Percentiles rank a stretch among this genome's conserved stretches.
phyloP scores from a whole-genome alignment of 2,329 filamentous ascomycete species.

The Claviceps arundinis region DNA sequence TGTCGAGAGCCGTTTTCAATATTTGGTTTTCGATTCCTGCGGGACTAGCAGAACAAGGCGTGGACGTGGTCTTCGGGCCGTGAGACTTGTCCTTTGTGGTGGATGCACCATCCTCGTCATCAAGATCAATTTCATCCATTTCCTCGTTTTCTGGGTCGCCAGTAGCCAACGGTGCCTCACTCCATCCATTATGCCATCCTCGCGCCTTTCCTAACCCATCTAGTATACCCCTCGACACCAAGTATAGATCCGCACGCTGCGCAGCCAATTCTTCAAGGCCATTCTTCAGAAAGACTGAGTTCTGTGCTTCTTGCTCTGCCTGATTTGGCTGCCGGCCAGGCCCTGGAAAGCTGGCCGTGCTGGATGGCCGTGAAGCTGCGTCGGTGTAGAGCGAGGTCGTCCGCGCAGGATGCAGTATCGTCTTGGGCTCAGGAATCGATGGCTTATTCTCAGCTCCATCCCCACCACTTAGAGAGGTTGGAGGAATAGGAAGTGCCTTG shows the following conservation, averaged over 20 bases:
- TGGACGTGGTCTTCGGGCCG: neutral
- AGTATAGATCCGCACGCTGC: conserved; percentile 66
- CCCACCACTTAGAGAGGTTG: conserved; percentile 35
- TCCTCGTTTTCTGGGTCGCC: conserved; percentile 29
- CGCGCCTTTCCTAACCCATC: conserved; percentile 58
- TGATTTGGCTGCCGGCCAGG: conserved; percentile 26
- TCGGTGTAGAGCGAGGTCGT: conserved; percentile 45
- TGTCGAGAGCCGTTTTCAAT: conserved; percentile 47
- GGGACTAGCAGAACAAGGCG: conserved; percentile 9
- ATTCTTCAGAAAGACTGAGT: conserved; percentile 39
- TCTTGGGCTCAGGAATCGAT: conserved; percentile 54
- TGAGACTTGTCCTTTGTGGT: conserved; percentile 5
- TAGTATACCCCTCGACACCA: conserved; percentile 67
- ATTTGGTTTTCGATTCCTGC: conserved; percentile 31
- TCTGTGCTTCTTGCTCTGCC: conserved; percentile 25
- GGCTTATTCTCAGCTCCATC: conserved; percentile 45
- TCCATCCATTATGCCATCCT: conserved; percentile 70
- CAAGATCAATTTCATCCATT: conserved; percentile 46
- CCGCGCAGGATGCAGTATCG: conserved; percentile 55
- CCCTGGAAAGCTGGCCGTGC: conserved; percentile 42
- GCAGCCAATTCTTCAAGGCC: conserved; percentile 75
- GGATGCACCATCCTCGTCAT: conserved; percentile 22
- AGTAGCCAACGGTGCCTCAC: conserved; percentile 38
- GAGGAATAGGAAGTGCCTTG: conserved; percentile 51
- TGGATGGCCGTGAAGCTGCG: conserved; percentile 22